A percentile compares a stretch with the other conserved stretches of the same genome.
Evolutionary conservation across 192 early-diverging fungal genomes (phyloP).

Genomic region (Coemansia sp.): DNA sequence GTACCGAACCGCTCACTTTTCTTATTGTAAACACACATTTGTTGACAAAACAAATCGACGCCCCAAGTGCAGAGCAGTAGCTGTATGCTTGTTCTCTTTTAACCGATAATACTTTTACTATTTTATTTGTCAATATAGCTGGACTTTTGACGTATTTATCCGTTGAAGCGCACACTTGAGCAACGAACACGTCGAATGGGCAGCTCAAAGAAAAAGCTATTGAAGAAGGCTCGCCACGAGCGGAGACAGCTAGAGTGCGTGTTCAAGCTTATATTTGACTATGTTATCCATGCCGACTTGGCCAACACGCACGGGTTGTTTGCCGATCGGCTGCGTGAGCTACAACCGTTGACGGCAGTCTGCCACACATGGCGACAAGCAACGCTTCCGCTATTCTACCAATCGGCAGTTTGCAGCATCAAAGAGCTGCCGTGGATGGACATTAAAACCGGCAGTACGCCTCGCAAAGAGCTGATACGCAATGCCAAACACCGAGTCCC

Average conservation of each 20-base stretch:
- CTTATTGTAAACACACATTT: slow-evolving; percentile 4
- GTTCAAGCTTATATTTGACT: slow-evolving; percentile 22
- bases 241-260: slow-evolving; percentile 7
- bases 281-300: slow-evolving; percentile 13
- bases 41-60: slow-evolving; percentile 1
- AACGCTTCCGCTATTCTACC: slow-evolving; percentile 33
- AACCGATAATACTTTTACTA: not conserved
- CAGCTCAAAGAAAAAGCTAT: slow-evolving; percentile 1
- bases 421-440: slow-evolving; percentile 4
- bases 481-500: not conserved
- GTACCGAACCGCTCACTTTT: not conserved
- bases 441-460: not conserved
- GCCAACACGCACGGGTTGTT: slow-evolving; percentile 7
- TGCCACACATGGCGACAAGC: slow-evolving; percentile 34
- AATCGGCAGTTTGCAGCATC: slow-evolving; percentile 28
- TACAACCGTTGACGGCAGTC: slow-evolving; percentile 41
- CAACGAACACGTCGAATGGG: slow-evolving; percentile 11
- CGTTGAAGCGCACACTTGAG: not conserved
- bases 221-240: not conserved
- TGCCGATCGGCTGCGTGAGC: slow-evolving; percentile 9
- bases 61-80: not conserved
- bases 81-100: not conserved
- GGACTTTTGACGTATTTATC: not conserved
- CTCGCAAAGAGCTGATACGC: not conserved
- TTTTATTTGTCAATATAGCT: slow-evolving; percentile 3